A percentile compares a stretch with the other conserved stretches of the same genome.
Conservation (phyloP, 306 rosid genomes). For the Parietaria judaica region DNA sequence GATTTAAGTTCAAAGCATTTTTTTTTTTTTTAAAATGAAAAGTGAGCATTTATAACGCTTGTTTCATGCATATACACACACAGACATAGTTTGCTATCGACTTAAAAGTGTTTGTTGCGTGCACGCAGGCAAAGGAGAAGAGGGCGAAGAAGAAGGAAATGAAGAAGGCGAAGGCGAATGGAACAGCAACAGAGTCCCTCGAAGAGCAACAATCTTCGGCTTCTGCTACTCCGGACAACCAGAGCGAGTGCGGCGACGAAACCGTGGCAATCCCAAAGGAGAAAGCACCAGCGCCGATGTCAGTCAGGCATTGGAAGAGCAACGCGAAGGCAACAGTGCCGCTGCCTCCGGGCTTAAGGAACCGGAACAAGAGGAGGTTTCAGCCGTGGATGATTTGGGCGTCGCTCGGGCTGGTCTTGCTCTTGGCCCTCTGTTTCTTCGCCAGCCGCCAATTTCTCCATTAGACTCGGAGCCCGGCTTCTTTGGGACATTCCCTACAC, state of each 20-base stretch:
- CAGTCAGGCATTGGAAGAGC: conserved; percentile 38
- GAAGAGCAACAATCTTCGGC: conserved; percentile 31
- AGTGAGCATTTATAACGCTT: too few relatives aligned
- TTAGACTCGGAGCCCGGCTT: too few relatives aligned
- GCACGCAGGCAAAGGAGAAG: conserved; percentile 62
- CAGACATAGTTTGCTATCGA: too few relatives aligned
- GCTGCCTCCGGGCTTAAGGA: conserved; percentile 59
- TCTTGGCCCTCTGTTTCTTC: conserved; percentile 36
- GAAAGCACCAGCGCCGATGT: too few relatives aligned
- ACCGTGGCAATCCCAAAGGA: conserved; percentile 13
- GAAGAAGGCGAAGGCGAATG: conserved; percentile 44
- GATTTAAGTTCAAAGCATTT: too few relatives aligned
- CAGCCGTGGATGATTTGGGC: conserved; percentile 75
- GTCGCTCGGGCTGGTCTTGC: conserved; percentile 23
- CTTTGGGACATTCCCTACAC: too few relatives aligned
- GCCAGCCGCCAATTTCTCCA: conserved; percentile 31
- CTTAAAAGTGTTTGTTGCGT: not conserved
- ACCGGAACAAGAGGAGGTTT: conserved; percentile 60
- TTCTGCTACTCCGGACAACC: conserved; percentile 21
- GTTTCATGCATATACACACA: too few relatives aligned
- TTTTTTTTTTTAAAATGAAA: too few relatives aligned
- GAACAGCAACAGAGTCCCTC: conserved; percentile 20
- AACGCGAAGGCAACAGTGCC: conserved; percentile 48
- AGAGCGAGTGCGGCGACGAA: conserved; percentile 31
- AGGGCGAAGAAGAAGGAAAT: conserved; percentile 62